phyloP scores from a whole-genome alignment of 352 stramenopile genomes.

The Phytopythium aichiense region DNA sequence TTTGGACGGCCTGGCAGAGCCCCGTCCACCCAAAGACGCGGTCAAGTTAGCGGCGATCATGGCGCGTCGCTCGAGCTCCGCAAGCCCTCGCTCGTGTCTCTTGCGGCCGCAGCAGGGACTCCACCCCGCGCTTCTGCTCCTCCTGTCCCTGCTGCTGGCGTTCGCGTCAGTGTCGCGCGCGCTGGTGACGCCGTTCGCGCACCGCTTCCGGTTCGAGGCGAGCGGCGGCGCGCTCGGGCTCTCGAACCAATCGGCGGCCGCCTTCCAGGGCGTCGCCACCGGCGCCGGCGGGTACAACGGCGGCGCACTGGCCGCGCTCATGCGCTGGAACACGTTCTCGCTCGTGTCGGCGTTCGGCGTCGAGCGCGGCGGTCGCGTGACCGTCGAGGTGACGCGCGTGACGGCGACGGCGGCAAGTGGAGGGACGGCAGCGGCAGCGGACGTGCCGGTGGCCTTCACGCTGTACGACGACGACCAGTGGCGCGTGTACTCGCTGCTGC shows the following conservation, averaged over 20 bases:
- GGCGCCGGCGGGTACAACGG: background rate
- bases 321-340: conserved; percentile 64
- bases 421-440: background rate
- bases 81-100: too few species aligned
- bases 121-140: background rate
- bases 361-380: conserved; percentile 38
- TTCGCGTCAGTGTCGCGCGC: background rate
- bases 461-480: conserved; percentile 65
- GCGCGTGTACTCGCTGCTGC: conserved; percentile 52
- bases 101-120: too few species aligned
- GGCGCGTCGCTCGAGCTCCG: too few species aligned
- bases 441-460: conserved; percentile 46
- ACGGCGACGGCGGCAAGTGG: background rate
- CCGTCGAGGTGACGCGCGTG: conserved; percentile 30
- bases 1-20: conserved; percentile 4
- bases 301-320: conserved; percentile 10
- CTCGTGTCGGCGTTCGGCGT: conserved; percentile 56
- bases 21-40: too few species aligned
- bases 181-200: conserved; percentile 4
- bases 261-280: background rate
- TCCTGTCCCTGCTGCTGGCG: background rate
- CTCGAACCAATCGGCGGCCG: background rate
- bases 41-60: too few species aligned
- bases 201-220: conserved; percentile 7
- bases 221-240: background rate